These are phyloP conservation scores for Endoconidiophora polonica DNA, from an alignment of 2,329 filamentous ascomycete species.

Conservation along the genomic window DNA sequence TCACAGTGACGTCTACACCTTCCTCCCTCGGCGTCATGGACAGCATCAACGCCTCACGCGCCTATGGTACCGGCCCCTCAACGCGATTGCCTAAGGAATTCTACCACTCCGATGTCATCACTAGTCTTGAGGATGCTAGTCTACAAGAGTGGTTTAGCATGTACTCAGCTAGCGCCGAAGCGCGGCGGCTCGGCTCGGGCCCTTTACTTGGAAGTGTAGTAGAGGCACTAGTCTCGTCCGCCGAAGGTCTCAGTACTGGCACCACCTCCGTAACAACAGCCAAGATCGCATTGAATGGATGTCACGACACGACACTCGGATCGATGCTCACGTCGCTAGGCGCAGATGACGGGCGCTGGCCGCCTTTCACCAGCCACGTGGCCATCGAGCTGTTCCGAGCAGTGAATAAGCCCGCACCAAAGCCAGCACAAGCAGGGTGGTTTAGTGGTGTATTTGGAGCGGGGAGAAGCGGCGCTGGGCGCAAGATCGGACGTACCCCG, in stretches of 20 bases:
- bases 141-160: conserved; percentile 90
- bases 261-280: not conserved
- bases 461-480: not conserved
- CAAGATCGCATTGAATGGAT: conserved; percentile 66
- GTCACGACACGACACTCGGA: conserved; percentile 86
- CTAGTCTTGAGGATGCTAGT: conserved; percentile 56
- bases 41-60: conserved; percentile 74
- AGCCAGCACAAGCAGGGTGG: conserved; percentile 1
- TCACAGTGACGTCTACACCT: conserved; percentile 61
- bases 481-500: conserved; percentile 3
- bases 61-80: conserved; percentile 50
- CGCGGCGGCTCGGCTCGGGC: conserved; percentile 78
- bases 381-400: conserved; percentile 72
- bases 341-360: conserved; percentile 65
- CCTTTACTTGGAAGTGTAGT: conserved; percentile 70
- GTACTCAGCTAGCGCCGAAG: conserved; percentile 70
- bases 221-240: conserved; percentile 51
- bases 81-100: conserved; percentile 73
- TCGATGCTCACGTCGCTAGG: conserved; percentile 63
- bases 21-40: conserved; percentile 69
- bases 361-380: conserved; percentile 82
- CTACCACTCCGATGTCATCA: conserved; percentile 57
- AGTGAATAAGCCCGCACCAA: not conserved
- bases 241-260: conserved; percentile 33
- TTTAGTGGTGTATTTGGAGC: not conserved